Evolutionary conservation across 352 stramenopile species (phyloP).

Genomic region (Phytophthora multivora): DNA sequence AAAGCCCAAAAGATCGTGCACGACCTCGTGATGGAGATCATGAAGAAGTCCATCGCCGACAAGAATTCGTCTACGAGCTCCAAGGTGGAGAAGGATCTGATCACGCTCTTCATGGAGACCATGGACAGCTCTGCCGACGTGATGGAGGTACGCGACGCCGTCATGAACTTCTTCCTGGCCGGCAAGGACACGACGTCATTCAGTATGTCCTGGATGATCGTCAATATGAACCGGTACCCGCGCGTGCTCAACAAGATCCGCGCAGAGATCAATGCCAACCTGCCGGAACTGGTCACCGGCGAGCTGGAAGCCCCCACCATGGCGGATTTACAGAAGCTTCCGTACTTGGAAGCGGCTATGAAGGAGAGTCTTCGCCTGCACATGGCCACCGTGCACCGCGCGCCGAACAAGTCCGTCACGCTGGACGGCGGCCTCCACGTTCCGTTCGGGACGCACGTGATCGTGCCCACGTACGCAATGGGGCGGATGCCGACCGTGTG

Average conservation of each 20-base stretch:
- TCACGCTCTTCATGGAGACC: constrained; percentile 48
- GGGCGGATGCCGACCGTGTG: constrained; percentile 53
- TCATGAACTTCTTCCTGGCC: constrained; percentile 76
- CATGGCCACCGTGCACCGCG: constrained; percentile 45
- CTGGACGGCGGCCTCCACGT: constrained; percentile 67
- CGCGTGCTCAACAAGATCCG: constrained; percentile 48
- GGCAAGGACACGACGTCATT: constrained; percentile 74
- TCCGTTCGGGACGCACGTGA: constrained; percentile 40
- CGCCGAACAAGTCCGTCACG: constrained; percentile 47
- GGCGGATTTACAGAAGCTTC: constrained; percentile 52
- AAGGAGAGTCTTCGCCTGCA: constrained; percentile 71
- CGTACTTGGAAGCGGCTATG: constrained; percentile 66
- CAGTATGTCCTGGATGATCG: constrained; percentile 73
- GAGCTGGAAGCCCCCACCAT: constrained; percentile 33
- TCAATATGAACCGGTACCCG: constrained; percentile 76
- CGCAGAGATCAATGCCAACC: constrained; percentile 47
- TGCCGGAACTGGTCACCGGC: constrained; percentile 30
- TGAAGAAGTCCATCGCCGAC: constrained; percentile 28
- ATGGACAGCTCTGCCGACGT: constrained; percentile 22
- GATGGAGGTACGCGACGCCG: constrained; percentile 63
- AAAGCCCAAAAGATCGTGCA: constrained; percentile 33
- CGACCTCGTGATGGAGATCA: constrained; percentile 39
- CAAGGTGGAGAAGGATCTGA: constrained; percentile 41
- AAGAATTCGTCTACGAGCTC: constrained; percentile 14
- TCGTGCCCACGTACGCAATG: constrained; percentile 53